A percentile compares a stretch with the other conserved stretches of the same genome.
Evolutionary conservation across 1,284 basidiomycete genomes (phyloP).

Genomic region (Rhizoctonia solani): DNA sequence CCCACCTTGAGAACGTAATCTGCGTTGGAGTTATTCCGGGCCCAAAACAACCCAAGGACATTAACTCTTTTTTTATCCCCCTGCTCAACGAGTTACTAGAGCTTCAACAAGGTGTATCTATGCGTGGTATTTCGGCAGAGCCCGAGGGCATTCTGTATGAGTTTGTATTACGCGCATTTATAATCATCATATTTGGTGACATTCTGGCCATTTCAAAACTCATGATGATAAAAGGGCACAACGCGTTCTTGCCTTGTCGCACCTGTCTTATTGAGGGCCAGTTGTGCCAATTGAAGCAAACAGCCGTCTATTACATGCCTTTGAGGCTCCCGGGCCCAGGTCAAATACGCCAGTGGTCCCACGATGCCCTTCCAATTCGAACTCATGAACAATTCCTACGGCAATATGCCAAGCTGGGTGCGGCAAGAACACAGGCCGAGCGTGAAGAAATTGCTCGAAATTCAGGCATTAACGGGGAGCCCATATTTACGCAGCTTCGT

Average conservation of each 20-base stretch:
- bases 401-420: not conserved
- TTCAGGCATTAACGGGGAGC: constrained; percentile 27
- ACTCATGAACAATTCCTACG: not conserved
- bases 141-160: not conserved
- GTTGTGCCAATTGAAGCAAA: not conserved
- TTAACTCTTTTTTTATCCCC: constrained; percentile 14
- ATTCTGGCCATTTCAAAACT: constrained; percentile 12
- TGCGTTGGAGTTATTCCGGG: constrained; percentile 44
- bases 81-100: constrained; percentile 13
- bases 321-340: not conserved
- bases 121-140: not conserved
- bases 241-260: constrained; percentile 1
- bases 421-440: not conserved
- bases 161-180: constrained; percentile 3
- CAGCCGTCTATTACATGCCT: not conserved
- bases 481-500: constrained; percentile 39
- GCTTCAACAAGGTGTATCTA: not conserved
- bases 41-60: constrained; percentile 19
- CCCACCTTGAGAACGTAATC: constrained; percentile 42
- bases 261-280: not conserved
- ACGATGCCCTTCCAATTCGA: not conserved
- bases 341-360: not conserved
- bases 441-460: not conserved
- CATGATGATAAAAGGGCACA: constrained; percentile 15
- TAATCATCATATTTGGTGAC: constrained; percentile 24